phyloP scores from a whole-genome alignment of 179 eudicot species.

The Carnegiea gigantea region DNA sequence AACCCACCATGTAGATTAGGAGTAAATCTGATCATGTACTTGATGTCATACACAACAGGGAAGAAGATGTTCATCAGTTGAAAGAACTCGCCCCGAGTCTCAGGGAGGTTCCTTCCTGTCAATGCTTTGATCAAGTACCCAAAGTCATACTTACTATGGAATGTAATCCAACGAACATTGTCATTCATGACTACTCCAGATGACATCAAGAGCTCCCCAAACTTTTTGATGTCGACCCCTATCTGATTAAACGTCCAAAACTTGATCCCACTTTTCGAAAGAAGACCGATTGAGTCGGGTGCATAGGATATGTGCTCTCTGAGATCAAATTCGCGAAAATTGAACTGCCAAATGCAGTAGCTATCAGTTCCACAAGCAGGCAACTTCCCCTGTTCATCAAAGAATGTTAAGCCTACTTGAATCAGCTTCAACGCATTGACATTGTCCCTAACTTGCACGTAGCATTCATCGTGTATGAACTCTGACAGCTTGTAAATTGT shows the following conservation, averaged over 20 bases:
- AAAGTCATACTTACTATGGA: neutral
- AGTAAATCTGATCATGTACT: neutral
- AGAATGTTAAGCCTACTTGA: slow-evolving; percentile 62
- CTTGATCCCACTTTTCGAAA: neutral
- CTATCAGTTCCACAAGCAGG: slow-evolving; percentile 57
- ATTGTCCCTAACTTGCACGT: slow-evolving; percentile 49
- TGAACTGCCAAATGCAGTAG: slow-evolving; percentile 58
- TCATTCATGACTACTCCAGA: neutral
- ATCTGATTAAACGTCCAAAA: neutral
- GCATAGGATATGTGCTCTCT: too few relatives aligned
- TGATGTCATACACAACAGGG: neutral
- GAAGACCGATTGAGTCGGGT: too few relatives aligned
- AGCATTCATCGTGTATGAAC: slow-evolving; percentile 26
- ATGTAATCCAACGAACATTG: neutral
- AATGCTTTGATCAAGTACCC: neutral
- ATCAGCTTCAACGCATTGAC: slow-evolving; percentile 63
- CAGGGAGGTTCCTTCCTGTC: neutral
- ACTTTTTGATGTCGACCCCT: neutral
- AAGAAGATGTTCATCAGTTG: neutral
- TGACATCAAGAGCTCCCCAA: neutral
- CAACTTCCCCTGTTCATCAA: slow-evolving; percentile 52
- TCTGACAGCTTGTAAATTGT: slow-evolving; percentile 22
- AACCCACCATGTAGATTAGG: neutral
- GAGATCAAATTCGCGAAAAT: neutral
- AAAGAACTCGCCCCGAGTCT: neutral